These are phyloP conservation scores for Solanum chacoense DNA, from an alignment of 305 asterid genomes.

Conservation along the genomic window DNA sequence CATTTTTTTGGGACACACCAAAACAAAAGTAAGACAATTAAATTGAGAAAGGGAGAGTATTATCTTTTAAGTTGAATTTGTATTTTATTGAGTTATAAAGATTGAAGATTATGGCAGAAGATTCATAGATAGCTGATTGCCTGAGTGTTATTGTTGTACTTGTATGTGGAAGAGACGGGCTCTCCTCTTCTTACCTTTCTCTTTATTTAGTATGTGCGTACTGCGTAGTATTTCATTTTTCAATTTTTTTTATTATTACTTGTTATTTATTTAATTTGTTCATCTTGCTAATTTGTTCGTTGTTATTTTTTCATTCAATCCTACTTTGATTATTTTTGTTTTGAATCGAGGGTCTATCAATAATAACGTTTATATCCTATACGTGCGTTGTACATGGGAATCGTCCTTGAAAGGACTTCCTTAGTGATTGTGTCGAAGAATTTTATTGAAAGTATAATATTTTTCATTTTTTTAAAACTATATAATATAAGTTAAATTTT, in stretches of 20 bases:
- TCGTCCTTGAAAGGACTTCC: background rate
- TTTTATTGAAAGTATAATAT: background rate
- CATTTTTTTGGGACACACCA: background rate
- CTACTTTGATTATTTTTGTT: rapidly evolving
- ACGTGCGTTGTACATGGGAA: background rate
- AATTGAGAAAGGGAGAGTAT: no score
- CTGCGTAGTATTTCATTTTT: background rate
- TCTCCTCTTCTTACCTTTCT: background rate
- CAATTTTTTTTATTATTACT: no score
- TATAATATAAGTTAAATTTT: background rate
- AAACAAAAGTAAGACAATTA: background rate
- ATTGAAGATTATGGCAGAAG: no score
- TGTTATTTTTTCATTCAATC: no score
- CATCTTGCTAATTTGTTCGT: rapidly evolving
- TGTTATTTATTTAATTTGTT: no score
- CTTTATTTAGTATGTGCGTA: background rate
- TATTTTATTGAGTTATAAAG: no score
- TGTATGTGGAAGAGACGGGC: background rate
- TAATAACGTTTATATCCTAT: no score
- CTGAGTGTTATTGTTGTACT: background rate
- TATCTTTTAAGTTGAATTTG: no score
- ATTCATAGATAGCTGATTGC: background rate
- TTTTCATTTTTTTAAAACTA: background rate
- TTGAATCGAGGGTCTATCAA: rapidly evolving
- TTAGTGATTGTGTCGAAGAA: background rate